Conservation (phyloP, 169 alveolate species). For the Ichthyophthirius multifiliis region DNA sequence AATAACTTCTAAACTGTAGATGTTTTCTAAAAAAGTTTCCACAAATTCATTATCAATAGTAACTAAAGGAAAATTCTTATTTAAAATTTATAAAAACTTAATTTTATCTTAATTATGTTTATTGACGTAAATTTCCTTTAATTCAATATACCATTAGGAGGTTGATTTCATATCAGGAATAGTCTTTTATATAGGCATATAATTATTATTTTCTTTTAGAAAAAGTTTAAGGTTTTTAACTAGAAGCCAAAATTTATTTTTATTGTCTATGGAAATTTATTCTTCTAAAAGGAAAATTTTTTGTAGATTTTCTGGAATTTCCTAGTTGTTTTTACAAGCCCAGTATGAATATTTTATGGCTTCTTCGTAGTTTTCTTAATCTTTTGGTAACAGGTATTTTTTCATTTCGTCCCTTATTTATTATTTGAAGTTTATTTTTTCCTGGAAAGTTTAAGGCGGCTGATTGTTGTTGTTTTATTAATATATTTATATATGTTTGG, state of each 20-base stretch:
- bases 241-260: slow-evolving; percentile 43
- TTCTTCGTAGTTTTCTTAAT: slow-evolving; percentile 75
- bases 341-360: slow-evolving; percentile 64
- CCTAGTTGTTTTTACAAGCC: slow-evolving; percentile 22
- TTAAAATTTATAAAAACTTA: not conserved
- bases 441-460: slow-evolving; percentile 61
- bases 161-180: slow-evolving; percentile 85
- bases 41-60: slow-evolving; percentile 15
- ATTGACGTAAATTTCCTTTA: not conserved
- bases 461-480: slow-evolving; percentile 44
- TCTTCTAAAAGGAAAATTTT: slow-evolving; percentile 30
- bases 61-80: not conserved
- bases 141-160: not conserved
- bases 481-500: slow-evolving; percentile 61
- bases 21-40: slow-evolving; percentile 31
- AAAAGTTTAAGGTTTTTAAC: slow-evolving; percentile 64
- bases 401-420: not conserved
- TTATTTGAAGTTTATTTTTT: slow-evolving; percentile 64
- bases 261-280: not conserved
- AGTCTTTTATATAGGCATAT: slow-evolving; percentile 71
- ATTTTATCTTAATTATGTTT: not conserved
- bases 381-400: slow-evolving; percentile 47
- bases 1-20: slow-evolving; percentile 28
- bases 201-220: slow-evolving; percentile 38
- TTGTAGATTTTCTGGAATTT: slow-evolving; percentile 17